Evolutionary conservation across 2,329 filamentous ascomycete species (phyloP), one percentile per base, ranked within the genome.

Genomic region (Drechslerella coelobrocha): DNA sequence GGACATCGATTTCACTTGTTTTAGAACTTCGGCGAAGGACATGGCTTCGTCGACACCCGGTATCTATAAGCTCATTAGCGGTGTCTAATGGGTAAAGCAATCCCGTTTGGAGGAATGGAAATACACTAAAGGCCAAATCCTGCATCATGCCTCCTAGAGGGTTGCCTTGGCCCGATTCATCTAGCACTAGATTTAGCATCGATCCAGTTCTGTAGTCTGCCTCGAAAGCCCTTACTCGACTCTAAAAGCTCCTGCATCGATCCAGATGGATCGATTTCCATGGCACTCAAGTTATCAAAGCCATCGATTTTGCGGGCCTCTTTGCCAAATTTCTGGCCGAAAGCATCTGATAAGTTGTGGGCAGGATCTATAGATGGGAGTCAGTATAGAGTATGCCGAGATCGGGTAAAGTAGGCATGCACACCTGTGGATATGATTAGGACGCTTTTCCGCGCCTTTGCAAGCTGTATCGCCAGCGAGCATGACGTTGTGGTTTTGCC

Each of bases 401-500:
- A 50, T 10, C 24, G 7, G 27, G 12, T 39, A 14, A 29, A 50
- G 51, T n/a, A 19, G 29, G 14, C n/a, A 23, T 27, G 6, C 51
- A 7, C 50, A 72, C 68, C 94, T 76, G 94, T 99, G 39, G 92
- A 97, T 82, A 99, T 99, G 79, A 99, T 89, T 66, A 99, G 87
- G 72, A 99, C 94, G 72, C 90, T 96, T 81, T 93, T 93, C 81
- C 94, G 91, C 76, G 92, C 91, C 81, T 89, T 92, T 77, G 94
- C 92, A 74, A 99, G 90, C 81, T 99, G 94, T 79, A 99, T 97
- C 73, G 94, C 94, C 74, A 99, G 89, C 8, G 93, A 97, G 82
- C 94, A 99, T 6, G 93, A 97, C 14, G 94, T 99, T n/a, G 94
- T 99, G 26, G 94, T 99, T 84, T 99, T 99, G 79, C 94, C 94